Conservation (phyloP, 495 filamentous ascomycete genomes). For the Hyphodiscus hymeniophilus region DNA sequence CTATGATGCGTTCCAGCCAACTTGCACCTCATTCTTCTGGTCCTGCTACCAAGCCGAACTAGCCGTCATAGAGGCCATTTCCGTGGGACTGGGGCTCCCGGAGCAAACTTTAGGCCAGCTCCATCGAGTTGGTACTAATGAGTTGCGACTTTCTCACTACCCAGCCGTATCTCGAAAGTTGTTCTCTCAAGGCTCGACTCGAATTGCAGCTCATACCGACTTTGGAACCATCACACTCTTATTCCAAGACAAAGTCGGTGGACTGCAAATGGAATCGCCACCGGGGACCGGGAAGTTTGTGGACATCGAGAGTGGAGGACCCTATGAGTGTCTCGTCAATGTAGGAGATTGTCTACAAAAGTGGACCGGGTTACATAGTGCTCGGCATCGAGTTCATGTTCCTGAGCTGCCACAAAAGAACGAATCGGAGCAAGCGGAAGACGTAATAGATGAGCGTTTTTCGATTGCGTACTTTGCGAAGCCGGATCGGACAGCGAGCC, state of each 20-base stretch:
- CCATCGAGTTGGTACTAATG: not conserved
- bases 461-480: not conserved
- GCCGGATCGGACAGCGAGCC: too few relatives aligned
- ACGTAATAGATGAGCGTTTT: not conserved
- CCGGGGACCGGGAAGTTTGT: not conserved
- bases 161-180: not conserved
- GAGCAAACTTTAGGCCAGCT: not conserved
- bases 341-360: not conserved
- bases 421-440: too few relatives aligned
- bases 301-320: not conserved
- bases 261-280: conserved; percentile 23
- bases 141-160: not conserved
- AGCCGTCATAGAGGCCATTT: not conserved
- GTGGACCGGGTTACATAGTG: not conserved
- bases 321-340: not conserved
- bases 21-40: too few relatives aligned
- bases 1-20: too few relatives aligned
- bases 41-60: not conserved
- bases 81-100: not conserved
- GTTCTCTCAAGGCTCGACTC: not conserved
- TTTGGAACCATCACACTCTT: conserved; percentile 32
- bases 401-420: conserved; percentile 30
- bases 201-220: conserved; percentile 31
- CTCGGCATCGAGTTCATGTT: not conserved
- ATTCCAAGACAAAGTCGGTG: conserved; percentile 32